Evolutionary conservation across 2,329 filamentous ascomycete genomes (phyloP).

Genomic region (Stachybotrys chlorohalonatus): DNA sequence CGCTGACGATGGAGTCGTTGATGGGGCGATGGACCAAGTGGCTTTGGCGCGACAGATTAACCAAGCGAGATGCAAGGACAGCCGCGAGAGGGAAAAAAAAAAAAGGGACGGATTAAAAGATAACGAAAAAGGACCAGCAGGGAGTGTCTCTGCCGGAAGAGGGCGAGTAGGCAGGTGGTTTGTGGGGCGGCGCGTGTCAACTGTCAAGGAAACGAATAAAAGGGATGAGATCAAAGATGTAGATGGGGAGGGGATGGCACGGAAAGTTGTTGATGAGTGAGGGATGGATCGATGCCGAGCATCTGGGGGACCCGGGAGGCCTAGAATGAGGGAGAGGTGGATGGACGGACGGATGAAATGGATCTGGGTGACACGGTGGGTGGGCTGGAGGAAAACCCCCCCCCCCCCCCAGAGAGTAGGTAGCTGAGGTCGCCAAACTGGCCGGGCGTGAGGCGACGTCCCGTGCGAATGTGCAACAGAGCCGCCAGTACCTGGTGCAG

Average conservation of each 20-base stretch:
- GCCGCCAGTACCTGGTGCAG: too few species aligned
- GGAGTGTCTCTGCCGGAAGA: too few species aligned
- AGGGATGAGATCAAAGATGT: not conserved
- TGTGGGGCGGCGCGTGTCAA: too few species aligned
- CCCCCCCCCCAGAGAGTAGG: too few species aligned
- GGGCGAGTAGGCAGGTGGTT: too few species aligned
- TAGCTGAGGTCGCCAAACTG: not conserved
- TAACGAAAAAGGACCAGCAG: too few species aligned
- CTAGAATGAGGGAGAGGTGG: not conserved
- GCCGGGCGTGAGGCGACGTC: too few species aligned
- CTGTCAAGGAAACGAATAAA: not conserved
- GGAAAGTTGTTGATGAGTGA: not conserved
- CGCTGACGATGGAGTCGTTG: constrained; percentile 1
- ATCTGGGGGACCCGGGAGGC: not conserved
- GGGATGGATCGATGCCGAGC: not conserved
- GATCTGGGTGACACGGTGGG: not conserved
- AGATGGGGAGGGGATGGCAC: not conserved
- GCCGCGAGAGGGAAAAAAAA: not conserved
- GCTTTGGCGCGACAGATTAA: not conserved
- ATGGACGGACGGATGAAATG: not conserved
- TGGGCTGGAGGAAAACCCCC: not conserved
- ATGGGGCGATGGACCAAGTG: not conserved
- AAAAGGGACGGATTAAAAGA: not conserved
- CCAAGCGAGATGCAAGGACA: not conserved
- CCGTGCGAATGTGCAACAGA: too few species aligned